Evolutionary conservation across 139 green algal genomes (phyloP), one percentile per base, ranked within the genome.

Genomic region (Picochlorum sp.): DNA sequence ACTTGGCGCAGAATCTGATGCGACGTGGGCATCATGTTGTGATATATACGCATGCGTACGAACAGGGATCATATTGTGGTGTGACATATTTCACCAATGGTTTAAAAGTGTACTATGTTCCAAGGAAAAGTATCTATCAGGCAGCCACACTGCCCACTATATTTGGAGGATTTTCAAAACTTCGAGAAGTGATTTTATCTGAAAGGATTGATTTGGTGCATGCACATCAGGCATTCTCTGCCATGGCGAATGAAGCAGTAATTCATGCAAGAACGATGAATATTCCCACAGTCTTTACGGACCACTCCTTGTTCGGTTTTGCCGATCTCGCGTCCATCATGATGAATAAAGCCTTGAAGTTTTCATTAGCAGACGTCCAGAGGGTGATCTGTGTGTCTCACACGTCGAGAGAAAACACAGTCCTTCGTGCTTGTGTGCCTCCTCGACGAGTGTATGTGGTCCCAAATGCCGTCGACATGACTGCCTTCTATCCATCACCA

Each of bases 221-320:
- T 68, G 81, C 73, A 1, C 90, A 96, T 75, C 81, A 91, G 81
- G 89, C 89, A 2, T 97, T 97, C 70, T 91, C 81, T 14, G 75
- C 78, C 0, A 77, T 98, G 30, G 84, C 77, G 1, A 81, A 90
- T 54, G 90, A 98, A 68, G 83, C 86, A 0, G 57, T 86, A 9
- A 67, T 97, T 51, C 80, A 94, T 56, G 90, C 86, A 1, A 68
- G 84, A 24, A 91, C 85, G 14, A 86, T 97, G 80, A 84, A 85
- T 2, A 86, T 84, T 65, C 69, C 79, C 57, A 75, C 82, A n/a
- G 88, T 96, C 13, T 98, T 98, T 81, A 98, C 93, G 1, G 92
- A 98, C 80, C 93, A 98, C 74, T 96, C 88, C 1, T 80, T 98
- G 24, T 95, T 96, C 56, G 93, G 93, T 14, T 97, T 98, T 78